Conservation (phyloP, 768 basidiomycete species). For the Lentinula lateritia region DNA sequence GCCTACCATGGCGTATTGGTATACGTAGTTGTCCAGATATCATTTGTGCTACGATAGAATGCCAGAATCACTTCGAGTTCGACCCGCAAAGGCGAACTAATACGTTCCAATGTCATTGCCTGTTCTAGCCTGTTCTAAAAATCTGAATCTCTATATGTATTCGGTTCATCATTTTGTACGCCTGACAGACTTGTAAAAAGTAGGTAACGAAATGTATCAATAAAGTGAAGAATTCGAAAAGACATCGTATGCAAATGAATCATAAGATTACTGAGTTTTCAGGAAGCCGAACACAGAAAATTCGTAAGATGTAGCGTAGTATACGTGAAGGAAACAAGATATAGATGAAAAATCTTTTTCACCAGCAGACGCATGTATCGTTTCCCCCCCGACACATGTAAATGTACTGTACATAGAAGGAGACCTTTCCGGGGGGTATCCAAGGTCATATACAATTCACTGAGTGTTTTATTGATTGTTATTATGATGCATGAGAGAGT, state of each 20-base stretch:
- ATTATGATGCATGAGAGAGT: slow-evolving; percentile 5
- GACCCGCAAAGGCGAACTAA: too few species aligned
- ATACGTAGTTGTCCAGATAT: too few species aligned
- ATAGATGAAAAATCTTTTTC: too few species aligned
- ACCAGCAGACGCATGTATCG: neutral
- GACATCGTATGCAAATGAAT: neutral
- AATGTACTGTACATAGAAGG: neutral
- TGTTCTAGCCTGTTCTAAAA: too few species aligned
- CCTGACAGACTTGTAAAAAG: neutral
- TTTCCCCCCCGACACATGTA: neutral
- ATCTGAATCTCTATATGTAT: neutral
- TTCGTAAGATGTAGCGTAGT: neutral
- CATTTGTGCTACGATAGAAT: too few species aligned
- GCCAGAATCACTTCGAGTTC: too few species aligned
- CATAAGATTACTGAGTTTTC: neutral
- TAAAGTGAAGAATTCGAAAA: neutral
- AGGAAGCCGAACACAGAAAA: neutral
- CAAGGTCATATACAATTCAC: slow-evolving; percentile 6
- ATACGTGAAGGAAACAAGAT: neutral
- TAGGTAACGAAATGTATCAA: neutral
- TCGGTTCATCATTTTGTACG: neutral
- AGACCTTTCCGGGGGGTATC: neutral
- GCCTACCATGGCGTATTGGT: too few species aligned
- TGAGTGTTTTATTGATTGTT: slow-evolving; percentile 2
- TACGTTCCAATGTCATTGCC: too few species aligned